Percentiles rank a stretch among this genome's conserved stretches.
Evolutionary conservation across 225 moss, liverwort and hornwort species (phyloP).

Genomic region (Physcomitrium patens): DNA sequence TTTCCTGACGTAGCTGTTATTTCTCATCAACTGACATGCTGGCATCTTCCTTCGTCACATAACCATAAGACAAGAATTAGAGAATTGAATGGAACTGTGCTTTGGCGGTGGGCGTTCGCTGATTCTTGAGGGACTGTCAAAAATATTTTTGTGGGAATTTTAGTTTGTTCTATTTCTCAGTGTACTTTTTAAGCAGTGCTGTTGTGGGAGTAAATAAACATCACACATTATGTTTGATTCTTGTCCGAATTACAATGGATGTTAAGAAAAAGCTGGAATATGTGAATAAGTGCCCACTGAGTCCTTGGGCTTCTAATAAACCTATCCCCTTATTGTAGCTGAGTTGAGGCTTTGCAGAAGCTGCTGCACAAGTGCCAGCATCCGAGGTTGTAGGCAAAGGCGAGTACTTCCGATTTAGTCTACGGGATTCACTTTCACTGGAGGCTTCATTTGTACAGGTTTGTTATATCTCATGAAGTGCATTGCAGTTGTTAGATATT

Average conservation of each 20-base stretch:
- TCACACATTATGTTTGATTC: constrained; percentile 12
- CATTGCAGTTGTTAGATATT: constrained; percentile 3
- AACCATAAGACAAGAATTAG: no score
- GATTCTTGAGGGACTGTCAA: background rate
- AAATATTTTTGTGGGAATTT: no score
- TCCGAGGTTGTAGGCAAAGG: constrained; percentile 91
- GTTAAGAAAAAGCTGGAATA: background rate
- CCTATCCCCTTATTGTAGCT: constrained; percentile 29
- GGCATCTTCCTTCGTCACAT: no score
- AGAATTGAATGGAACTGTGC: no score
- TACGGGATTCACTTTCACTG: constrained; percentile 87
- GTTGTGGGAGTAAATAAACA: background rate
- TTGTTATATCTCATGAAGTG: constrained; percentile 3
- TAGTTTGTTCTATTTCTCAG: no score
- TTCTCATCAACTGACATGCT: background rate
- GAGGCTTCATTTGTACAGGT: constrained; percentile 98
- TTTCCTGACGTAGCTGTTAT: background rate
- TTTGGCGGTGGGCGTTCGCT: background rate
- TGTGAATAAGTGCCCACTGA: constrained; percentile 18
- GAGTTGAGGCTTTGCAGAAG: constrained; percentile 63
- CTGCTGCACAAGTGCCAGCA: constrained; percentile 88
- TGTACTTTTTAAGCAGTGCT: no score
- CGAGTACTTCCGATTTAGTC: constrained; percentile 92
- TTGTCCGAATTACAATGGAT: background rate
- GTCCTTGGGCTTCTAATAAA: background rate